Evolutionary conservation across 805 yeast species (phyloP).

Genomic region (Yamadazyma laniorum): DNA sequence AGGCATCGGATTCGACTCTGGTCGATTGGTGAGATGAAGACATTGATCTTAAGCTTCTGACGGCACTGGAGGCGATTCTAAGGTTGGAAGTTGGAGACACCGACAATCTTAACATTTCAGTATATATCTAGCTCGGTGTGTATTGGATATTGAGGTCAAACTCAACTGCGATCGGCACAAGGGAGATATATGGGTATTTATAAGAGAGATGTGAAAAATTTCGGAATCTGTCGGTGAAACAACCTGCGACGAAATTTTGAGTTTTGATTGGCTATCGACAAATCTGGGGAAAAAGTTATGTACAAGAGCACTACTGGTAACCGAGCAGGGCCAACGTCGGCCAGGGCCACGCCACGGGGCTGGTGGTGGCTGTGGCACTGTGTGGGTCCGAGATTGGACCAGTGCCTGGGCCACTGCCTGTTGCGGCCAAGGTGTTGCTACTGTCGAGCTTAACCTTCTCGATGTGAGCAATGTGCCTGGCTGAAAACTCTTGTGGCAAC

Average conservation of each 20-base stretch:
- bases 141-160: neutral
- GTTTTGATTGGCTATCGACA: neutral
- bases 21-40: constrained; percentile 27
- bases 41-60: constrained; percentile 22
- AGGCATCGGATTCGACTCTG: constrained; percentile 91
- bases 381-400: neutral
- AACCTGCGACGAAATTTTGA: neutral
- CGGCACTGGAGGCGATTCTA: constrained; percentile 5
- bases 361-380: neutral
- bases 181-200: neutral
- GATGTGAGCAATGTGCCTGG: constrained; percentile 38
- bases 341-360: constrained; percentile 10
- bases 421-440: too few species aligned
- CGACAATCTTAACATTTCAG: constrained; percentile 27
- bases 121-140: neutral
- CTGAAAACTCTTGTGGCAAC: constrained; percentile 36
- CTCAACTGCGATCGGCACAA: neutral
- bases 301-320: too few species aligned
- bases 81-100: neutral
- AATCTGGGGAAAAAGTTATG: neutral
- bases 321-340: too few species aligned
- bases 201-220: neutral
- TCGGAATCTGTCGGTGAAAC: neutral
- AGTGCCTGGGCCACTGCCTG: neutral
- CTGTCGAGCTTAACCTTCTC: constrained; percentile 11